Base-by-base conservation (phyloP, 148 eudicot genomes). In the Mesembryanthemum crystallinum region DNA sequence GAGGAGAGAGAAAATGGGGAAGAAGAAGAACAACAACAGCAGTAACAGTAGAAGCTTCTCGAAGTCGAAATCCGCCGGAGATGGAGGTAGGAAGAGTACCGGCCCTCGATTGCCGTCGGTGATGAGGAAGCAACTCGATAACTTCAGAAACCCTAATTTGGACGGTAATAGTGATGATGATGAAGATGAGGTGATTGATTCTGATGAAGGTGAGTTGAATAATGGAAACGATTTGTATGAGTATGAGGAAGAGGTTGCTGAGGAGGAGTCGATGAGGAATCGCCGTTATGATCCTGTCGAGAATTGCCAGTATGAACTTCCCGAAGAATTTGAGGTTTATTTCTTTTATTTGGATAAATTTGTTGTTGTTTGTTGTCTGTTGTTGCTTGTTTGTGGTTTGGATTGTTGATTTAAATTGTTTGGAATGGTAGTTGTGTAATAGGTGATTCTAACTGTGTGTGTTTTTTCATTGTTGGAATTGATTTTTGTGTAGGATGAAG, bases 31-130 rank as follows among this genome's bases (percentile, higher is more conserved):
- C 8, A 57, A 17, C n/a, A 52, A 65, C 29, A 73, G 70, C 37
- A 30, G 66, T 35, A 73, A 66, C 47, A 30, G 11, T 8, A 71
- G 33, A 52, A 15, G 37, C 32, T 25, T 4, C 71, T 58, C 69
- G 0, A 49, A 29, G 13, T 72, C 85, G 2, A 76, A 75, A 52
- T 51, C 64, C n/a, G 28, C 33, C 28, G 30, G 57, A 67, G 64
- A 39, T 72, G 35, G 37, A 74, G 71, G 49, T 1, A 74, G 21
- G 64, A 71, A 57, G 20, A 69, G 30, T 27, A 77, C 66, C 0
- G 96, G 98, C 0, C 98, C 96, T 25, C 85, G 87, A 8, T 84
- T 93, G 74, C 98, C 98, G 0, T 84, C 88, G 27, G 81, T 86
- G 6, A 28, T 93, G 59, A 42, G 81, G 58, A 89, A 85, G 69